Conservation (phyloP, 306 rosid genomes). For the Malus orientalis region DNA sequence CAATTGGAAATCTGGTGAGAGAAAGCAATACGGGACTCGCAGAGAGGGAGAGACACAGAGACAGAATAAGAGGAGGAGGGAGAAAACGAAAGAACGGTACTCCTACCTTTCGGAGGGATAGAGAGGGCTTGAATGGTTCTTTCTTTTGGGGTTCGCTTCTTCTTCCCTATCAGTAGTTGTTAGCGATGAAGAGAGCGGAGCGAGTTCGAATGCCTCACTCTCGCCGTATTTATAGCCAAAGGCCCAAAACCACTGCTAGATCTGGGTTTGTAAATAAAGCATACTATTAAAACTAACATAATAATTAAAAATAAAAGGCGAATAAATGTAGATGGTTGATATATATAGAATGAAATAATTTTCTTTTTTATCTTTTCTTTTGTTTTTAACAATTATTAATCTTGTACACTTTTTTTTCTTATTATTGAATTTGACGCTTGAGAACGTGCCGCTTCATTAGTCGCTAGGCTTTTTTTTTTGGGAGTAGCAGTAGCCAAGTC, state of each 20-base stretch:
- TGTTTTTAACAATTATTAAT: too few species aligned
- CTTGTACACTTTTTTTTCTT: too few species aligned
- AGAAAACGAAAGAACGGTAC: not conserved
- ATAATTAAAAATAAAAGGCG: too few species aligned
- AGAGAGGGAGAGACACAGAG: not conserved
- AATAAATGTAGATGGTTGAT: too few species aligned
- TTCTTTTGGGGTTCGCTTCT: not conserved
- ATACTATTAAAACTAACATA: too few species aligned
- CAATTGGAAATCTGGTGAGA: not conserved
- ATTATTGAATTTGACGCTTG: too few species aligned
- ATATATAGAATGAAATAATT: too few species aligned
- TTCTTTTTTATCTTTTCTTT: too few species aligned
- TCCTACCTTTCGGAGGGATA: constrained; percentile 25
- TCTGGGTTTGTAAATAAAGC: constrained; percentile 6
- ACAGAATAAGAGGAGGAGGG: not conserved
- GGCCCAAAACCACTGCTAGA: not conserved
- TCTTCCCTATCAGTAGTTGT: not conserved
- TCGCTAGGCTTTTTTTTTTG: too few species aligned
- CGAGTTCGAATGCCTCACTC: constrained; percentile 12
- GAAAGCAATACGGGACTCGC: not conserved
- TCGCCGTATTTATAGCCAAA: constrained; percentile 39
- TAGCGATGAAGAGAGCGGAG: constrained; percentile 17
- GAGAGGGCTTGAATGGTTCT: constrained; percentile 22
- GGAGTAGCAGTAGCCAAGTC: too few species aligned
- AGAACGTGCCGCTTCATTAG: too few species aligned